Conservation (phyloP, 345 rosid genomes). For the Populus euphratica region DNA sequence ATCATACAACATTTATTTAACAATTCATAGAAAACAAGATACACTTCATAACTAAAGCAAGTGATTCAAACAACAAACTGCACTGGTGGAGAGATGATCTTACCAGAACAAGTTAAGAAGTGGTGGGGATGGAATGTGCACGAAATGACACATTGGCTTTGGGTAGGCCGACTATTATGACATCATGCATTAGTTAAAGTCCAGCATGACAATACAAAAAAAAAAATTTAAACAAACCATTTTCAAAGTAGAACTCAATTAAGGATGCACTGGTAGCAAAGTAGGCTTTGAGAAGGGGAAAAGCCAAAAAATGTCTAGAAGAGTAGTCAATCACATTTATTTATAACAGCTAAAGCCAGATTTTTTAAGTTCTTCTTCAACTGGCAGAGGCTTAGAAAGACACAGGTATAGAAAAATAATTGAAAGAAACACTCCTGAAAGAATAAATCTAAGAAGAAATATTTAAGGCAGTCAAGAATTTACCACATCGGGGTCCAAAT, state of each 20-base stretch:
- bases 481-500: constrained; percentile 88
- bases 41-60: neutral
- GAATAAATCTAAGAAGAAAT: constrained; percentile 7
- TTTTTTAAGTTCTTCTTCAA: neutral
- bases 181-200: neutral
- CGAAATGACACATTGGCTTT: too few species aligned
- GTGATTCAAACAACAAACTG: too few species aligned
- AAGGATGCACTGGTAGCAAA: too few species aligned
- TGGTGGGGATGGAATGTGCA: too few species aligned
- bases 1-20: neutral
- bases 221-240: neutral
- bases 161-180: neutral
- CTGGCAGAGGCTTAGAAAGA: neutral
- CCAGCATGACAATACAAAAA: neutral
- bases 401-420: neutral
- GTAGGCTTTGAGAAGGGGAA: neutral
- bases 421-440: neutral
- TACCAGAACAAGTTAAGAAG: too few species aligned
- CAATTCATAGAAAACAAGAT: neutral
- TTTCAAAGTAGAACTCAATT: neutral
- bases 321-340: neutral
- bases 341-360: neutral
- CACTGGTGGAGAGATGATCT: too few species aligned
- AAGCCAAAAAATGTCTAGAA: neutral
- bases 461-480: constrained; percentile 15